These are phyloP conservation scores for Hymenoscyphus linearis DNA, from an alignment of 2,329 filamentous ascomycete species.

Conservation along the genomic window DNA sequence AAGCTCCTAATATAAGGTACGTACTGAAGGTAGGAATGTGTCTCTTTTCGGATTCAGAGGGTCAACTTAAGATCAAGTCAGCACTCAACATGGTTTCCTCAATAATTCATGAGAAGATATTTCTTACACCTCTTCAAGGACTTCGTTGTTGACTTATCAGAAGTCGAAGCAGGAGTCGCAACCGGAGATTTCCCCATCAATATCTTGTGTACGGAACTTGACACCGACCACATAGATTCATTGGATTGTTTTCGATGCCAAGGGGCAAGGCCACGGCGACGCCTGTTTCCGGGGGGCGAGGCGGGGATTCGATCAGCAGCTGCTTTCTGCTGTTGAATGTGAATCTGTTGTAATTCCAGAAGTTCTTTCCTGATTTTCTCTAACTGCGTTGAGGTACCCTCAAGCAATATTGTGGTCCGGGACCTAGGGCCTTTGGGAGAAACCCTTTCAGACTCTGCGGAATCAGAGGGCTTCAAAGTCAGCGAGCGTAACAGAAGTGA, in stretches of 20 bases:
- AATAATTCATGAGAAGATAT: conserved; percentile 16
- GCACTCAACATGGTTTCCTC: neutral
- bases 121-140: conserved; percentile 14
- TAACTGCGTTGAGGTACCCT: conserved; percentile 22
- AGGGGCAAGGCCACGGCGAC: conserved; percentile 28
- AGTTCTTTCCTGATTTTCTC: conserved; percentile 11
- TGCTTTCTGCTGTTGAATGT: neutral
- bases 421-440: conserved; percentile 6
- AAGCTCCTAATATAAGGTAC: conserved; percentile 3
- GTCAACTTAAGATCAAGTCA: conserved; percentile 18
- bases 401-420: conserved; percentile 24
- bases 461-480: neutral
- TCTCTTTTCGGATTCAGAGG: conserved; percentile 22
- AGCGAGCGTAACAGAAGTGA: neutral
- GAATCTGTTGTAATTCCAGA: neutral
- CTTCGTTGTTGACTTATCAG: neutral
- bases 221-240: conserved; percentile 25
- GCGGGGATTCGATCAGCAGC: conserved; percentile 3
- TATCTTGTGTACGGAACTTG: conserved; percentile 29
- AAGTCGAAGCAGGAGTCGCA: conserved; percentile 21
- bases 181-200: conserved; percentile 28
- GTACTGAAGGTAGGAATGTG: conserved; percentile 29
- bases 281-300: conserved; percentile 14
- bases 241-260: conserved; percentile 30
- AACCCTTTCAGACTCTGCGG: neutral